Base-by-base conservation (phyloP, 2,329 filamentous ascomycete species). In the Clonostachys rosea region DNA sequence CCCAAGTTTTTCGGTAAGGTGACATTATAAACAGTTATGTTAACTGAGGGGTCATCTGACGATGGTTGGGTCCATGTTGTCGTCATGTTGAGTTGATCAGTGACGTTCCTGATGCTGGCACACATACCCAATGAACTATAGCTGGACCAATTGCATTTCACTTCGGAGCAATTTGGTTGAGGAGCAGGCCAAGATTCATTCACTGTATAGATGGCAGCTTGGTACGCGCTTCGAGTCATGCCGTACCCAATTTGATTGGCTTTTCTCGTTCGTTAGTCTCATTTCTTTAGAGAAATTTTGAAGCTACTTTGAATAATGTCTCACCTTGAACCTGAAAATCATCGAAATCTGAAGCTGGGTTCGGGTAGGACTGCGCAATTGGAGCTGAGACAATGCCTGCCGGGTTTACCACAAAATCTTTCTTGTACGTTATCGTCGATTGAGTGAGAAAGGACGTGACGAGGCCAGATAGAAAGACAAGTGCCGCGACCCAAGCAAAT, bases 401-500 rank as follows among this genome's bases (percentile, higher is more conserved):
- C 43, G 16, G 11, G 42, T 30, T 35, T 36, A 24, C 20, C 6
- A 49, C 18, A 3, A 43, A 37, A 11, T 47, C 40, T 1, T 45
- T 43, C 9, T 40, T 40, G 5, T 54, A 52, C 9, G 48, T 42
- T 10, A 54, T 45, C 9, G 49, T 45, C 5, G 46, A 52, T 34
- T 54, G 52, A n/a, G 52, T 54, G 5, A 54, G 6, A 20, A 47
- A 50, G 3, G 52, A 52, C 2, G 48, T 52, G 2, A 42, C 50
- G 8, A 54, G 43, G 12, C 48, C 47, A 5, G 50, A 43, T 9
- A 52, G 44, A 14, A 54, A 43, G 14, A 54, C 39, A 0, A 49
- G 30, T 6, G 52, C 44, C 2, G 52, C 46, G 2, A 49, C 14
- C 7, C 36, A 12, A n/a, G 36, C 35, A 16, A 49, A 34, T 3